phyloP scores from a whole-genome alignment of 371 early-diverging fungal species.

The Apophysomyces ossiformis region DNA sequence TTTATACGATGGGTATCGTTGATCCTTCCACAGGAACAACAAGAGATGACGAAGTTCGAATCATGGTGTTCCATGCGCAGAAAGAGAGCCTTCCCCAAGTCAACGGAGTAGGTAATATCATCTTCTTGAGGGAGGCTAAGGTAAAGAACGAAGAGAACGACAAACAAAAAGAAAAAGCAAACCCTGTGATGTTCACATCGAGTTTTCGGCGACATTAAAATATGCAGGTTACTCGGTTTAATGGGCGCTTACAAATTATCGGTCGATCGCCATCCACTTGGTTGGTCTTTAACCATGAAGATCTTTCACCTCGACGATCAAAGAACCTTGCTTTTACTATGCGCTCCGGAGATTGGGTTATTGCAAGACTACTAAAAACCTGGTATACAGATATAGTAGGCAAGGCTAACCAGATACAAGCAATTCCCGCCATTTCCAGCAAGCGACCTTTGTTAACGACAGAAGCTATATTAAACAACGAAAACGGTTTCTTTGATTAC shows the following conservation, averaged over 20 bases:
- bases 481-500: background rate
- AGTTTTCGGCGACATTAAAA: background rate
- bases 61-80: background rate
- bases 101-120: background rate
- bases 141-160: background rate
- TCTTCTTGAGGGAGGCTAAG: background rate
- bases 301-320: background rate
- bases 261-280: background rate
- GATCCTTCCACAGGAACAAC: background rate
- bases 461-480: background rate
- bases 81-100: background rate
- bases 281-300: background rate
- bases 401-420: background rate
- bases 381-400: background rate
- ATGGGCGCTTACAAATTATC: background rate
- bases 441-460: background rate
- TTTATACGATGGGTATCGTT: background rate
- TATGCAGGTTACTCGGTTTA: background rate
- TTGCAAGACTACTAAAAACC: background rate
- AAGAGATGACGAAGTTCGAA: background rate
- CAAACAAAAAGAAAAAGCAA: background rate
- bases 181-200: background rate
- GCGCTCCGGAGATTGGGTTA: background rate
- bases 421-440: too few species aligned
- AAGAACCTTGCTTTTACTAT: slow-evolving; percentile 3